Evolutionary conservation across 2,329 filamentous ascomycete species (phyloP), one percentile per base, ranked within the genome.

Genomic region (Claviceps monticola): DNA sequence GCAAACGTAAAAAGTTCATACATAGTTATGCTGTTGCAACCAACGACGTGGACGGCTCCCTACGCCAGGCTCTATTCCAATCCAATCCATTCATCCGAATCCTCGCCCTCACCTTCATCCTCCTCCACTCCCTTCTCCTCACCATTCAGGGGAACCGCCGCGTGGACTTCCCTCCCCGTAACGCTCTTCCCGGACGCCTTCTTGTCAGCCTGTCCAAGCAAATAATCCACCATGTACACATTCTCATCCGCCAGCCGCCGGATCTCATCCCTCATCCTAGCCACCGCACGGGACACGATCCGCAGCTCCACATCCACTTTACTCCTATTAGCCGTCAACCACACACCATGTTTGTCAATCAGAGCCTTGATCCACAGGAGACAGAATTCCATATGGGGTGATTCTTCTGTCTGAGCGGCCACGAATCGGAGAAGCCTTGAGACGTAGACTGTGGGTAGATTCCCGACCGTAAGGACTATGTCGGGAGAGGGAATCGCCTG

Each of bases 301-400:
- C 93, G 78, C 56, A 97, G 71, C 67, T 97, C 93, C 2, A 91
- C 79, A 39, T 91, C 88, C 37, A 93, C 82, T 59, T 85, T 83
- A 50, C 79, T 84, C 21, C 84, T 76, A 64, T 91, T 85, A 38
- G 90, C 85, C 53, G 88, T 86, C 60, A 98, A 76, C 74, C 85
- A 91, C 21, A 84, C 76, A 37, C 93, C 93, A 65, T 97, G 91
- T 59, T 82, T 82, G 60, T 86, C 84, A 53, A 97, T 74, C 37
- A 85, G 70, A 1, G 87, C 82, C 66, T 93, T 87, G 61, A 96
- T 86, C 93, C 93, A 98, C 8, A 91, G 71, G 45, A 98, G 72
- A 61, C 93, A 95, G 68, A 97, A 94, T 69, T 98, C 93, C 4
- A 98, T 78, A 71, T 96, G 91, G 1, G 90, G 91, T 2, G 85